Evolutionary conservation across 306 rosid genomes (phyloP), one percentile per base, ranked within the genome.

Genomic region (Rubus idaeus): DNA sequence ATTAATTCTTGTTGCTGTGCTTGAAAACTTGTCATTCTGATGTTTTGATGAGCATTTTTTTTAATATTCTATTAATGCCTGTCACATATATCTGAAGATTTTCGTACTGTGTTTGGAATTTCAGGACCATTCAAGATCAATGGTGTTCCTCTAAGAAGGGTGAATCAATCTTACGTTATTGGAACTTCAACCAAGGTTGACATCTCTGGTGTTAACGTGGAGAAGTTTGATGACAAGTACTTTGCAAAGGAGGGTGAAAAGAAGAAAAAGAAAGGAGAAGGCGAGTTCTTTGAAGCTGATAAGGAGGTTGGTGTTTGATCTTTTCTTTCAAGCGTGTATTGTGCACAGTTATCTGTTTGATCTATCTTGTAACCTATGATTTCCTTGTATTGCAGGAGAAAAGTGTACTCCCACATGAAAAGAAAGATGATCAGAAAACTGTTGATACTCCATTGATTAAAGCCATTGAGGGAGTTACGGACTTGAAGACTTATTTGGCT

Each of bases 131-230:
- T 64, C 47, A 64, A 64, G 70, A 64, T 64, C n/a, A 64, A 39
- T 3, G 70, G 70, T 64, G 70, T 64, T 7, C 70, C 70, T 40
- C 70, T 64, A 13, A 64, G 70, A 64, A 14, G 70, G 26, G 70
- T 64, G 70, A 64, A 64, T 41, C 70, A 64, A 18, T 8, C 70
- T 39, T 64, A 64, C 40, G 70, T 64, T 18, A 64, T 64, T 17
- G 70, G 70, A 39, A 64, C 70, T 64, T 64, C 70, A 39, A 64
- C 70, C 70, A 64, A 64, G 70, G 49, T 64, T 64, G 70, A 64
- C 47, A 64, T 64, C 49, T 39, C 70, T 5, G 14, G 70, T 64
- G 70, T 40, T 39, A 39, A 64, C 1, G 14, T 39, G 5, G 70
- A 39, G 47, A 64, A 64, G 70, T 64, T 64, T 40, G 70, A 64